Base-by-base conservation (phyloP, 2,329 filamentous ascomycete genomes). In the Reticulascus tulasneorum region DNA sequence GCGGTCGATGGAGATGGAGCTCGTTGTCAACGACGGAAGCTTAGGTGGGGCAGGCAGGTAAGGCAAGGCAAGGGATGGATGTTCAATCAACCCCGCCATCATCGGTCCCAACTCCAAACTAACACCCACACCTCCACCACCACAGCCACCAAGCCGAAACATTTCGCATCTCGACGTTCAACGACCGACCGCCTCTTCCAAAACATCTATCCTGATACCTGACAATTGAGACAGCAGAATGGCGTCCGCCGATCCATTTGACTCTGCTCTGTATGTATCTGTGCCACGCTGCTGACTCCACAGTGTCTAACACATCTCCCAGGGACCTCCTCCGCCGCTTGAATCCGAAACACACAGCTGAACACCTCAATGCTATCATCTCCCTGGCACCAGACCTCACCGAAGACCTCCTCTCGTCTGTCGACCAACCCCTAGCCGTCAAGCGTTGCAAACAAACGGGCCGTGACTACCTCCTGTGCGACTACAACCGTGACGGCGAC, bases 401-500 rank as follows among this genome's bases (percentile, higher is more conserved):
- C 55, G 93, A 98, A 73, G 93, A 98, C 62, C 87, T 98, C 27
- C 87, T 98, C 48, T 93, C 91, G 48, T 95, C 91, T 17, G 93
- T 98, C 52, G 93, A 98, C 66, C 91, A 97, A 63, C 93, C 93
- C 17, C 82, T 98, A 38, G 82, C 85, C 41, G 77, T 94, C 46
- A 82, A 84, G 52, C 84, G 86, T 48, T 97, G 93, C 73, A 79
- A 80, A 51, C 86, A 90, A 65, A 85, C 87, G 21, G 88, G 89
- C 52, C 86, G 91, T 50, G 93, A 97, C 67, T 98, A 95, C 71
- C 80, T 98, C 33, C 85, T 96, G 55, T 98, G 93, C 74, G 93
- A 98, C 76, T 98, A 98, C 77, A 98, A 98, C 75, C 90, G 93
- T 47, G 93, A 98, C 66, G 93, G 93, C 45, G 91, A 96, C 69